Percentiles rank a stretch among this genome's conserved stretches.
Evolutionary conservation across 1,139 yeast genomes (phyloP).

Genomic region (Dujonia santamariae): DNA sequence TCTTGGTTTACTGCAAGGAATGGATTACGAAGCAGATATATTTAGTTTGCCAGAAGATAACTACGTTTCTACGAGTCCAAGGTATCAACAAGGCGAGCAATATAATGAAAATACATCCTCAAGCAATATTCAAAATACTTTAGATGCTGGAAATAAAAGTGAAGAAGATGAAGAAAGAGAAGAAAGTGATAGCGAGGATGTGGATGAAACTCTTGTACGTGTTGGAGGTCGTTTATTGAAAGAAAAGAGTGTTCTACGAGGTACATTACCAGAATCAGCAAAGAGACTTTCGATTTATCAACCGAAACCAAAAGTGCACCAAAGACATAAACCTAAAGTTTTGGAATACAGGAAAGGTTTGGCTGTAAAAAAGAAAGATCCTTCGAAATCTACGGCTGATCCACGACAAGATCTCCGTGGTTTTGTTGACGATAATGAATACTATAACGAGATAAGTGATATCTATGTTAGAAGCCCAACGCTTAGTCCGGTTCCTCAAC

Average conservation of each 20-base stretch:
- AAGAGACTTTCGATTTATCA: constrained; percentile 28
- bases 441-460: not conserved
- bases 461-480: not conserved
- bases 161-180: constrained; percentile 11
- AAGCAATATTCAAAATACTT: too few relatives aligned
- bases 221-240: constrained; percentile 33
- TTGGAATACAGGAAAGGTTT: constrained; percentile 32
- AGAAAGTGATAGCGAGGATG: not conserved
- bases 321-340: constrained; percentile 6
- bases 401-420: too few relatives aligned
- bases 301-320: constrained; percentile 8
- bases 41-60: not conserved
- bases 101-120: constrained; percentile 7
- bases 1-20: constrained; percentile 10
- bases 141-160: too few relatives aligned
- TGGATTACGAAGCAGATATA: constrained; percentile 3
- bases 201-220: constrained; percentile 19
- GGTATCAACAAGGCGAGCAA: too few relatives aligned
- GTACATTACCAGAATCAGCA: constrained; percentile 42
- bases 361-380: constrained; percentile 26
- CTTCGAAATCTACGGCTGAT: not conserved
- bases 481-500: not conserved
- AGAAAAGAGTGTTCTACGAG: constrained; percentile 28
- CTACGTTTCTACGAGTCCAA: not conserved
- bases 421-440: constrained; percentile 12